Percentiles rank a stretch among this genome's conserved stretches.
These are phyloP conservation scores for Cryptococcus jaspeensis DNA, from an alignment of 1,284 basidiomycete genomes.

Conservation along the genomic window DNA sequence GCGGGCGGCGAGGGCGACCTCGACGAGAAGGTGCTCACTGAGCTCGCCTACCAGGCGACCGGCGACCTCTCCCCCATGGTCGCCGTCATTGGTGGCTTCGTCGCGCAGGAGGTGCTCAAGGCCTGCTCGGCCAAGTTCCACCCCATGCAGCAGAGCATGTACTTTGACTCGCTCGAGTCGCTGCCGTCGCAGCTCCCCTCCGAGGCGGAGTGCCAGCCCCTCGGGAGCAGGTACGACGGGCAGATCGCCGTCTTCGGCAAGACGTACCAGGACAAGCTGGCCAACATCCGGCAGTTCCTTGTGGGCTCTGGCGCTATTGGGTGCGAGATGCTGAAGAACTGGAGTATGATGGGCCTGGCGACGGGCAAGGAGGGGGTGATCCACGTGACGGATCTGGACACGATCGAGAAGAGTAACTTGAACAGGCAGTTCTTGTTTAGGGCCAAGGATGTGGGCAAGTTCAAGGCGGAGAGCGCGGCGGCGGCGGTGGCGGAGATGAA, in stretches of 20 bases:
- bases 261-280: conserved; percentile 88
- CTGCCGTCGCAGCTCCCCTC: conserved; percentile 72
- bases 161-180: conserved; percentile 97
- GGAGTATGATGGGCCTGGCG: conserved; percentile 98
- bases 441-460: conserved; percentile 93
- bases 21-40: conserved; percentile 72
- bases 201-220: conserved; percentile 82
- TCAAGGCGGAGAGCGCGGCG: conserved; percentile 95
- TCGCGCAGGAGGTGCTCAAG: conserved; percentile 97
- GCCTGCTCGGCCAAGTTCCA: conserved; percentile 98
- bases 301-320: conserved; percentile 98
- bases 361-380: conserved; percentile 78
- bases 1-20: conserved; percentile 64
- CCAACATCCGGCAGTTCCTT: conserved; percentile 89
- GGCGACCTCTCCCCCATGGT: conserved; percentile 92
- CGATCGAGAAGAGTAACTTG: conserved; percentile 98
- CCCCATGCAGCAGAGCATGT: conserved; percentile 91
- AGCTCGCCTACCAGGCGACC: conserved; percentile 86
- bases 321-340: conserved; percentile 99
- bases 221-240: conserved; percentile 82
- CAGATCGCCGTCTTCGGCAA: conserved; percentile 96
- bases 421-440: conserved; percentile 99
- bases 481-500: conserved; percentile 96
- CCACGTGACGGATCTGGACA: conserved; percentile 96
- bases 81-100: conserved; percentile 95